Percentiles rank a stretch among this genome's conserved stretches.
Evolutionary conservation across 257 asterid species (phyloP).

Genomic region (Ehretia macrophylla): DNA sequence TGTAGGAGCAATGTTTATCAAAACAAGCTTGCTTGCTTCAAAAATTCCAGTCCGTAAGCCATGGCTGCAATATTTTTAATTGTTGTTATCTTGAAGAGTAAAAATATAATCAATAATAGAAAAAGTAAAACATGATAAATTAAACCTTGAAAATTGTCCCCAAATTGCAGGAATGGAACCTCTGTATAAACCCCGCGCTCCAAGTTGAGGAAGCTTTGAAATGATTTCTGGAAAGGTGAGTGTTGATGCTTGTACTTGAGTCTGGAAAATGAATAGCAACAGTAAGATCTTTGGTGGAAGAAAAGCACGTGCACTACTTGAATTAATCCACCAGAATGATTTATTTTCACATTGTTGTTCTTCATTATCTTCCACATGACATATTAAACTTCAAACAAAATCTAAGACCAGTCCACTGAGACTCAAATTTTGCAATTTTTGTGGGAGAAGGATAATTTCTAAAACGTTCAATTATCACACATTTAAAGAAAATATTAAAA

Average conservation of each 20-base stretch:
- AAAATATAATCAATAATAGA: constrained; percentile 2
- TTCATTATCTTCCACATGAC: not conserved
- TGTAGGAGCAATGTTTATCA: constrained; percentile 84
- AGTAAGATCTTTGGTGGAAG: constrained; percentile 23
- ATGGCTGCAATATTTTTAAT: constrained; percentile 49
- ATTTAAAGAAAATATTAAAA: too few species aligned
- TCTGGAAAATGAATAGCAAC: constrained; percentile 50
- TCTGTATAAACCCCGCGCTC: constrained; percentile 75
- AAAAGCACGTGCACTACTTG: not conserved
- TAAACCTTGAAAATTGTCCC: constrained; percentile 93
- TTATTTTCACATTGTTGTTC: not conserved
- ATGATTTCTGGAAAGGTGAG: constrained; percentile 79
- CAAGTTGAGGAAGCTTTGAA: constrained; percentile 83
- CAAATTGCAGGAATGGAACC: constrained; percentile 96
- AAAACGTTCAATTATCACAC: too few species aligned
- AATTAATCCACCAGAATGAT: not conserved
- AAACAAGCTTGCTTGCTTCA: constrained; percentile 90
- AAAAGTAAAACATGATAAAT: constrained; percentile 8
- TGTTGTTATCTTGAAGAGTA: constrained; percentile 2
- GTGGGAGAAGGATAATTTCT: too few species aligned
- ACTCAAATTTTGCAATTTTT: too few species aligned
- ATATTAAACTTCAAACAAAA: not conserved
- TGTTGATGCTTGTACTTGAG: constrained; percentile 95
- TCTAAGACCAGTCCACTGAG: too few species aligned
- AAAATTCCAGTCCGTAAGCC: constrained; percentile 95